phyloP scores from a whole-genome alignment of 192 early-diverging fungal genomes.

The Coemansia furcata region DNA sequence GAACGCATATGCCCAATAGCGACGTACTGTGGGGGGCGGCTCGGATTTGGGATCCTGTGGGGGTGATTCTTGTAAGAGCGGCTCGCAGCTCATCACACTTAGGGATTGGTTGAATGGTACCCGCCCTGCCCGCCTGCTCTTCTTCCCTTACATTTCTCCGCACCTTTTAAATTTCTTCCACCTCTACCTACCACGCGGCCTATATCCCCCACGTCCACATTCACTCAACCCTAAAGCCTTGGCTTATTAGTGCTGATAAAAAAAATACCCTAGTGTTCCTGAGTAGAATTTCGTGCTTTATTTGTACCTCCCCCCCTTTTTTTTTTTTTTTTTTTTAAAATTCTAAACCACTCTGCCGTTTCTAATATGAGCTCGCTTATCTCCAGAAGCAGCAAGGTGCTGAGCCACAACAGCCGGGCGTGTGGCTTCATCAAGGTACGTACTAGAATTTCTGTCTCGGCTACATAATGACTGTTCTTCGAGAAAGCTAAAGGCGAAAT shows the following conservation, averaged over 20 bases:
- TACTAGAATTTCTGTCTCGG: neutral
- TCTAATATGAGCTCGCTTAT: conserved; percentile 8
- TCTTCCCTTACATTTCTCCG: neutral
- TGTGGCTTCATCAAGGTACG: neutral
- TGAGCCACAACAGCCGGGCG: neutral
- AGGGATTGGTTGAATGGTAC: neutral
- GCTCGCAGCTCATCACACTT: neutral
- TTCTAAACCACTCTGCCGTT: neutral
- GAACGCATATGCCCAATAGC: neutral
- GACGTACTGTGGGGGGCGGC: neutral
- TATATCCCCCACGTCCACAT: neutral
- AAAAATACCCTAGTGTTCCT: neutral
- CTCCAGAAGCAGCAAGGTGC: neutral
- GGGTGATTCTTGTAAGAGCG: neutral
- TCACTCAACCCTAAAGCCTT: neutral
- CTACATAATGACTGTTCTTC: neutral
- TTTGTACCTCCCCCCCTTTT: neutral
- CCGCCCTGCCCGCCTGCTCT: neutral
- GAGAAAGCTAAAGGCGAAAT: neutral
- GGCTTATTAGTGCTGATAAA: neutral
- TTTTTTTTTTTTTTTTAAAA: neutral
- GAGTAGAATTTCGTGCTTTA: neutral
- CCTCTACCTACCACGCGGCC: neutral
- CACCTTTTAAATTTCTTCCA: neutral
- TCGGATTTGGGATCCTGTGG: neutral